Evolutionary conservation across 768 basidiomycete genomes (phyloP).

Genomic region (Mrakia blollopis): DNA sequence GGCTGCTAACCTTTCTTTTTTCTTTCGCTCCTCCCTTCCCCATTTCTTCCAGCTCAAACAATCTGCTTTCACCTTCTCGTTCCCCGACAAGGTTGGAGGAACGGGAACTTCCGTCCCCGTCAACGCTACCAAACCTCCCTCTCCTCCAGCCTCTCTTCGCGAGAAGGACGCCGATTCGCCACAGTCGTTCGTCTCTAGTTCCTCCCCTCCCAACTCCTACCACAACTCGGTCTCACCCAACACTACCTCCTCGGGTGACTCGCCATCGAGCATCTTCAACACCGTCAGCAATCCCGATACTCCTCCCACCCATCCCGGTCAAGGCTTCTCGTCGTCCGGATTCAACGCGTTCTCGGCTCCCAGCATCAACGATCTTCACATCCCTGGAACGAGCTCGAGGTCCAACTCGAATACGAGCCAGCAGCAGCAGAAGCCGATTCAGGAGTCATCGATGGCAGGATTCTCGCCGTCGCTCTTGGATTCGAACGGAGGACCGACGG

Average conservation of each 20-base stretch:
- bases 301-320: not conserved
- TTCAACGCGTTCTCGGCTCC: conserved; percentile 31
- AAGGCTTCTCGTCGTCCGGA: conserved; percentile 16
- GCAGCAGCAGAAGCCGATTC: not conserved
- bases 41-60: conserved; percentile 64
- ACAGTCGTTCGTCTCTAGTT: conserved; percentile 37
- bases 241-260: conserved; percentile 17
- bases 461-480: not conserved
- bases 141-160: conserved; percentile 24
- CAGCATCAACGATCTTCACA: conserved; percentile 31
- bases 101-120: not conserved
- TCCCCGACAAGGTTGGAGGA: conserved; percentile 44
- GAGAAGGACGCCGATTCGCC: conserved; percentile 35
- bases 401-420: conserved; percentile 3
- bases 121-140: conserved; percentile 21
- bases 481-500: not conserved
- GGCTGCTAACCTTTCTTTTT: not conserved
- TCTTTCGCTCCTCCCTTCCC: not conserved
- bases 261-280: conserved; percentile 22
- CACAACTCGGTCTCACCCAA: conserved; percentile 13
- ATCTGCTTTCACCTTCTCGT: conserved; percentile 73
- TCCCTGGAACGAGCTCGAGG: conserved; percentile 30
- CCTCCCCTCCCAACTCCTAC: conserved; percentile 34
- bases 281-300: conserved; percentile 9
- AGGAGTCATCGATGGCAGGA: not conserved